phyloP scores from a whole-genome alignment of 441 rosid genomes.

The Arabidopsis lyrata region DNA sequence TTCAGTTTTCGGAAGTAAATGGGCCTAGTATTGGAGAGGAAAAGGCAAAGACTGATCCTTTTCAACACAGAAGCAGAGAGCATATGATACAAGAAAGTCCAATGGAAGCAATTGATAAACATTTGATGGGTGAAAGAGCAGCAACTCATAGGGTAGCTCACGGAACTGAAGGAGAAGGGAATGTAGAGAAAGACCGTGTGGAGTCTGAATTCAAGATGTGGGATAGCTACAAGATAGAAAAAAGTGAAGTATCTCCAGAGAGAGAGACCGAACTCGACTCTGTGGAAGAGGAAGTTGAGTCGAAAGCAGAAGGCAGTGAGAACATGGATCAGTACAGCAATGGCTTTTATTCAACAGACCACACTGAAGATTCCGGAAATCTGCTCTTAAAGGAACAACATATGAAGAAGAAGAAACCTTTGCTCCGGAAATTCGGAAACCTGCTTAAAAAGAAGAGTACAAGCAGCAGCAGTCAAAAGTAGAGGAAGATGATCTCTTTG shows the following conservation, averaged over 20 bases:
- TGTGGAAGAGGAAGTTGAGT: conserved; percentile 71
- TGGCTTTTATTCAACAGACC: conserved; percentile 54
- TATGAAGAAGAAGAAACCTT: conserved; percentile 86
- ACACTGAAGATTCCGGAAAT: conserved; percentile 56
- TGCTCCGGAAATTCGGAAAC: conserved; percentile 83
- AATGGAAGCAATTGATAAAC: conserved; percentile 49
- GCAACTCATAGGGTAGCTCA: not conserved
- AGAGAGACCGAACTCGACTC: conserved; percentile 73
- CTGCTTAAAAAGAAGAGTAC: conserved; percentile 82
- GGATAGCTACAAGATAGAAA: conserved; percentile 92
- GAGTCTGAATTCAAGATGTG: conserved; percentile 79
- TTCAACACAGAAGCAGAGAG: conserved; percentile 44
- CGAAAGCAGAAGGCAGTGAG: conserved; percentile 64
- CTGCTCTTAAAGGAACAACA: conserved; percentile 71
- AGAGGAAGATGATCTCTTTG: conserved; percentile 36
- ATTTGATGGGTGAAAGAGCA: conserved; percentile 37
- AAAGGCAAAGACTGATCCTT: conserved; percentile 54
- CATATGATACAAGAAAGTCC: conserved; percentile 48
- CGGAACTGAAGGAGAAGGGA: conserved; percentile 48
- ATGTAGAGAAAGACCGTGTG: conserved; percentile 55
- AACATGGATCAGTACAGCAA: conserved; percentile 67
- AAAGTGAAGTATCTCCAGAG: conserved; percentile 77
- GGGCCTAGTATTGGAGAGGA: conserved; percentile 66
- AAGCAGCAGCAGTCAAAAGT: conserved; percentile 58
- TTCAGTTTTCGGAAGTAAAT: conserved; percentile 85